Evolutionary conservation across 192 early-diverging fungal species (phyloP), one percentile per base, ranked within the genome.

Genomic region (Spizellomyces punctatus): DNA sequence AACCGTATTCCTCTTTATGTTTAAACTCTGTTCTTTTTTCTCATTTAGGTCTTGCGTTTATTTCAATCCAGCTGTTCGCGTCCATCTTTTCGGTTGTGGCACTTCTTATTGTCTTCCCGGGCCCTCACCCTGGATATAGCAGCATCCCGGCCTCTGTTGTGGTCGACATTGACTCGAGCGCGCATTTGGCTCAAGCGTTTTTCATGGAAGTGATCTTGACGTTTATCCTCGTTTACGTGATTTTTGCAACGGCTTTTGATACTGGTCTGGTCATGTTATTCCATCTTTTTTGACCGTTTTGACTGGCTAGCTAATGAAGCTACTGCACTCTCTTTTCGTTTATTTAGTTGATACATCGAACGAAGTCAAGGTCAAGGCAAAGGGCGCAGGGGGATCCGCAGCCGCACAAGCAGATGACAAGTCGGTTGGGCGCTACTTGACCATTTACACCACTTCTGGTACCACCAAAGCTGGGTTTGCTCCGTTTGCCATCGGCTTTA

Each of bases 401-500:
- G 73, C 52, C 55, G 58, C 42, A 4, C 76, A 17, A 12, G 42
- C 9, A 16, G 62, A 73, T 22, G 80, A 77, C 59, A 67, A 62
- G n/a, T 36, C 48, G 57, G 80, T 74, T 10, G 87, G 87, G 46
- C 72, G 77, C 44, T 79, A 86, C 67, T 59, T 88, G 73, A 88
- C 87, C 27, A 88, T 88, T 75, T 88, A 88, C 78, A 87, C 87
- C 8, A 87, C 87, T 6, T 84, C 82, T 52, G 87, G 85, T 27
- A 88, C 83, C 81, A 86, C 83, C 48, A 88, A 88, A 75, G 84
- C 87, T 61, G 87, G 87, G 46, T 88, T 88, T 62, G 87, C 87
- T 6, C 87, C 87, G 6, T 46, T 88, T 27, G 81, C 87, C 5
- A 88, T 88, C 71, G 87, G 87, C 2, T 84, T 88, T 60, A 87